Conservation (phyloP, 345 rosid genomes). For the Streptanthus diversifolius region DNA sequence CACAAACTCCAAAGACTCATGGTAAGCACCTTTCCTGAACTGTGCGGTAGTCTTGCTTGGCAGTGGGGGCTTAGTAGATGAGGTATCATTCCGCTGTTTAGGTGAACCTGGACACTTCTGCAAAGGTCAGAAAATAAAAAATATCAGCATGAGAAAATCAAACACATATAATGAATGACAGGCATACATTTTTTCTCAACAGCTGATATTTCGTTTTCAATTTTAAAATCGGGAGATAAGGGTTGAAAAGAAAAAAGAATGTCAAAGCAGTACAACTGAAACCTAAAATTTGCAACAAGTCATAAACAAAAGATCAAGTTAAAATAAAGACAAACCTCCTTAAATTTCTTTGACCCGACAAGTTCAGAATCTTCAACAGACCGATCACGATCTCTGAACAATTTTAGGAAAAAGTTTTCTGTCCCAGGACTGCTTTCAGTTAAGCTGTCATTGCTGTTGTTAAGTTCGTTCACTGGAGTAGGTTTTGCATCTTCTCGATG, state of each 20-base stretch:
- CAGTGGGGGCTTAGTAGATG: constrained; percentile 74
- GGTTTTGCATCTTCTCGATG: constrained; percentile 81
- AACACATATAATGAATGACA: background rate
- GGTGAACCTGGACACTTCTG: constrained; percentile 89
- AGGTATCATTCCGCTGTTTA: constrained; percentile 63
- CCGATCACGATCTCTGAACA: constrained; percentile 90
- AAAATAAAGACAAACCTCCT: constrained; percentile 50
- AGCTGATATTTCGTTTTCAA: no score
- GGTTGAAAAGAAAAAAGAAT: background rate
- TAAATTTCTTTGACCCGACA: constrained; percentile 67
- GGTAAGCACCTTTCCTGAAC: constrained; percentile 86
- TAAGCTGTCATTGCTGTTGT: constrained; percentile 43
- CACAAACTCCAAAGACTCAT: constrained; percentile 92
- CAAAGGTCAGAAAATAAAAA: constrained; percentile 20
- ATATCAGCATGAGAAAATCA: background rate
- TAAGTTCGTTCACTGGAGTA: constrained; percentile 49
- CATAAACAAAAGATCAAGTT: constrained; percentile 10
- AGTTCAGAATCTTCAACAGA: constrained; percentile 93
- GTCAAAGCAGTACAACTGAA: constrained; percentile 1
- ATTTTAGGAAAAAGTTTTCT: constrained; percentile 89
- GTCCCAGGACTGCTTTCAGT: constrained; percentile 93
- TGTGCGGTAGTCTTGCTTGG: constrained; percentile 65
- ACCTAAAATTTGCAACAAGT: background rate
- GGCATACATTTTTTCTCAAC: no score
- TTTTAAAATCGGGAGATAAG: background rate